A percentile compares a stretch with the other conserved stretches of the same genome.
Evolutionary conservation across 2,329 filamentous ascomycete genomes (phyloP).

Genomic region (Colletotrichum sp.): DNA sequence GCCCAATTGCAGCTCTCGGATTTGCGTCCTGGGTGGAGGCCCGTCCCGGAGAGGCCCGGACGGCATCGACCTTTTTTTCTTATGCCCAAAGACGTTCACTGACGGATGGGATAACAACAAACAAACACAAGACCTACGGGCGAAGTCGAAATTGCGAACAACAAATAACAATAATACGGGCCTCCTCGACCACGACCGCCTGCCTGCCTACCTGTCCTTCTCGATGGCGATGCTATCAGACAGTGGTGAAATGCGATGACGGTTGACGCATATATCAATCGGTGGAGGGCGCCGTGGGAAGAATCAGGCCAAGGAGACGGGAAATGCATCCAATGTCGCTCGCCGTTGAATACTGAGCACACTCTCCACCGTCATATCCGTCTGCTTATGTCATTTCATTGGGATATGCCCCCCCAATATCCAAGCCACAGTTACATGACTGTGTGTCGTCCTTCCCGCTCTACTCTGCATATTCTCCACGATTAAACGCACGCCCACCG

Average conservation of each 20-base stretch:
- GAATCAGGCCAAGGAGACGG: not conserved
- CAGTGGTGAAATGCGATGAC: not conserved
- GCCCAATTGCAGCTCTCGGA: not conserved
- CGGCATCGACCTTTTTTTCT: not conserved
- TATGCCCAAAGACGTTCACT: not conserved
- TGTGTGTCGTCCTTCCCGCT: not conserved
- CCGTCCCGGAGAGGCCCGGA: slow-evolving; percentile 15
- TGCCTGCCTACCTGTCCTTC: not conserved
- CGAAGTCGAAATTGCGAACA: not conserved
- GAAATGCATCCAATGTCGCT: not conserved
- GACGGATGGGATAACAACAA: not conserved
- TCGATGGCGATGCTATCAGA: not conserved
- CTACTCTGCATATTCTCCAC: not conserved
- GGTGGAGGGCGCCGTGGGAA: not conserved
- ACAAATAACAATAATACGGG: slow-evolving; percentile 1
- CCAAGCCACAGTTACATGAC: not conserved
- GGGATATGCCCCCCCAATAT: not conserved
- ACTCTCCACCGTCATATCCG: not conserved
- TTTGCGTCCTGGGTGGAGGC: slow-evolving; percentile 6
- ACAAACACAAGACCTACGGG: not conserved
- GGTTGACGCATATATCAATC: not conserved
- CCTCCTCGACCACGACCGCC: not conserved
- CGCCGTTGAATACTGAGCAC: not conserved
- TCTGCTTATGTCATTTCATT: not conserved
- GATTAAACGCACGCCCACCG: not conserved